A percentile compares a stretch with the other conserved stretches of the same genome.
Evolutionary conservation across 371 early-diverging fungal genomes (phyloP).

Genomic region (Mucor ambiguus): DNA sequence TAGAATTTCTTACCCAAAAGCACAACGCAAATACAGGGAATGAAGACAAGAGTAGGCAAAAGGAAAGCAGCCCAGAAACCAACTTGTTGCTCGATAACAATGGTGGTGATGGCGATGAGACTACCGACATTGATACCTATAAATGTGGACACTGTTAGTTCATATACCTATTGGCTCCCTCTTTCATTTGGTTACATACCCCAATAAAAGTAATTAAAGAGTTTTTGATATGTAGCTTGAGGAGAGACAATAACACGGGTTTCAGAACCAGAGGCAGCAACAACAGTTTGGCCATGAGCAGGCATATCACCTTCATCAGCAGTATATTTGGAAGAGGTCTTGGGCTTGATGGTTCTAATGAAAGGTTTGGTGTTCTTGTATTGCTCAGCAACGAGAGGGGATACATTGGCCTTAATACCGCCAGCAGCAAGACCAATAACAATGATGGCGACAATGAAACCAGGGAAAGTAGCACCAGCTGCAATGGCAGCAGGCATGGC

Average conservation of each 20-base stretch:
- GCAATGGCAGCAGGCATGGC: constrained; percentile 60
- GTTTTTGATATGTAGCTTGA: constrained; percentile 53
- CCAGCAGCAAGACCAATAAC: constrained; percentile 72
- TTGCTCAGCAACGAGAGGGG: constrained; percentile 52
- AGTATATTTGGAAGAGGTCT: constrained; percentile 43
- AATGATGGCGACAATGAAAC: constrained; percentile 65
- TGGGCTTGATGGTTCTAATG: constrained; percentile 40
- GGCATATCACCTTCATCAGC: constrained; percentile 37
- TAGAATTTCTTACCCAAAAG: constrained; percentile 61
- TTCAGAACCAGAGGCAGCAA: constrained; percentile 13
- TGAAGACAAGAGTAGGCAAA: constrained; percentile 70
- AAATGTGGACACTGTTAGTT: constrained; percentile 42
- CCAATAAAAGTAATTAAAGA: constrained; percentile 75
- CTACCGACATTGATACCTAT: constrained; percentile 70
- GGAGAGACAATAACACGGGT: constrained; percentile 51
- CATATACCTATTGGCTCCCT: background rate
- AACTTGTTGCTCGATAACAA: constrained; percentile 55
- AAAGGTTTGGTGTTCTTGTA: constrained; percentile 36
- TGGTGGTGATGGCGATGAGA: constrained; percentile 63
- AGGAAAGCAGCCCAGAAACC: constrained; percentile 73
- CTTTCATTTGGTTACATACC: constrained; percentile 32
- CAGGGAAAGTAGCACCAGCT: constrained; percentile 59
- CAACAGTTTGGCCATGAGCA: constrained; percentile 11
- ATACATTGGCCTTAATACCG: constrained; percentile 56
- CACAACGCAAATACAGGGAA: constrained; percentile 64